Percentiles rank a stretch among this genome's conserved stretches.
phyloP scores from a whole-genome alignment of 2,329 filamentous ascomycete species.

The Colletotrichum sp. region DNA sequence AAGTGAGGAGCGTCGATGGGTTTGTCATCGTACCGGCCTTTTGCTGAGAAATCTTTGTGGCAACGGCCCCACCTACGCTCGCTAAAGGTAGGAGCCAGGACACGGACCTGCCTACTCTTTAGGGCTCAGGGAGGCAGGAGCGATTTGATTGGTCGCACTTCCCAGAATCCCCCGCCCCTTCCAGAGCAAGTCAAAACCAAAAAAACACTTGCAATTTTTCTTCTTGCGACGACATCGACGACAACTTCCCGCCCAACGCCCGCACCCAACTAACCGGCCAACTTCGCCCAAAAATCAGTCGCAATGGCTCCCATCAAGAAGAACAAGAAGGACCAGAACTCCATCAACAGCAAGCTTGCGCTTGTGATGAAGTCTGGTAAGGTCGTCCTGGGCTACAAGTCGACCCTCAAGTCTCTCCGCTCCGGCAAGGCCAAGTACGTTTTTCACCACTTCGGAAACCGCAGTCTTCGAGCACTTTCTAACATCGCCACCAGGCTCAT shows the following conservation, averaged over 20 bases:
- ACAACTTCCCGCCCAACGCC: conserved; percentile 9
- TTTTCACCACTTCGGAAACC: conserved; percentile 59
- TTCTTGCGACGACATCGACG: conserved; percentile 1
- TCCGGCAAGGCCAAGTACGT: conserved; percentile 90
- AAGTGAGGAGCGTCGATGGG: conserved; percentile 38
- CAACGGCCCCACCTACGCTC: conserved; percentile 20
- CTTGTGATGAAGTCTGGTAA: conserved; percentile 72
- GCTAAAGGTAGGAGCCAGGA: conserved; percentile 31
- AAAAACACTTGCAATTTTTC: not conserved
- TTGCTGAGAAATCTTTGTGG: conserved; percentile 22
- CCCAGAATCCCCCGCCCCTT: not conserved
- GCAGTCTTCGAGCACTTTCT: not conserved
- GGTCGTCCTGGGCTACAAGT: conserved; percentile 89
- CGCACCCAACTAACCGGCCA: conserved; percentile 13
- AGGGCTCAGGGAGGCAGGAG: not conserved
- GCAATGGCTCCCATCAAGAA: conserved; percentile 75
- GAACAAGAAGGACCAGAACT: conserved; percentile 86
- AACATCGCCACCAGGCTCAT: conserved; percentile 77
- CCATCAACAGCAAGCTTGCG: conserved; percentile 61
- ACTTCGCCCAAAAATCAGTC: conserved; percentile 47
- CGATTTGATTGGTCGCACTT: conserved; percentile 32
- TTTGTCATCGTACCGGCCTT: conserved; percentile 57
- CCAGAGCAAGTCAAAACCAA: not conserved
- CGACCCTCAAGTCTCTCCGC: conserved; percentile 81
- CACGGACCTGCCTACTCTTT: conserved; percentile 45